These are phyloP conservation scores for Ruellia speciosa DNA, from an alignment of 305 asterid species.

Conservation along the genomic window DNA sequence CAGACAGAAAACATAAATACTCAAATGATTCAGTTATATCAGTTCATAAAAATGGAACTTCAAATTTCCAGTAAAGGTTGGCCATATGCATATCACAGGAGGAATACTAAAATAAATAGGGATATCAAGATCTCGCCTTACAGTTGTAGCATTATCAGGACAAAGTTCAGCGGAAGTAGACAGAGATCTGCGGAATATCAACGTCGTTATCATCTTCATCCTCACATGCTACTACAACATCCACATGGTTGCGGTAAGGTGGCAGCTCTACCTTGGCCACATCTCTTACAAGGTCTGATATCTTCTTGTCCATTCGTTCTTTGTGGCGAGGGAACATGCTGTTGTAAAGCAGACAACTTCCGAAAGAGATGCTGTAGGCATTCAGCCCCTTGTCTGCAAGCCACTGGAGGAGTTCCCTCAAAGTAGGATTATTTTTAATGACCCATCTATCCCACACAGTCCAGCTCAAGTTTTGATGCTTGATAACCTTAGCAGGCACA, in stretches of 20 bases:
- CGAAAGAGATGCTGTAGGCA: constrained; percentile 82
- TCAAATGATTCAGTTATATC: too few relatives aligned
- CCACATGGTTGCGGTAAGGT: constrained; percentile 59
- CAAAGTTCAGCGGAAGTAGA: constrained; percentile 51
- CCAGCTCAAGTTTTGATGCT: constrained; percentile 81
- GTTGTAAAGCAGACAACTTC: constrained; percentile 75
- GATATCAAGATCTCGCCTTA: constrained; percentile 13
- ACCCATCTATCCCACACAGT: constrained; percentile 94
- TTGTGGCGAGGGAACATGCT: constrained; percentile 84
- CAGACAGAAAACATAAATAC: too few relatives aligned
- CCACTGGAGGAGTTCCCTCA: constrained; percentile 72
- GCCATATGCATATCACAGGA: neutral
- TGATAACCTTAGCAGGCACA: constrained; percentile 60
- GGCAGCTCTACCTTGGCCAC: constrained; percentile 79
- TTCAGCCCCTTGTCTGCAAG: constrained; percentile 65
- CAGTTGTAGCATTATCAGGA: neutral
- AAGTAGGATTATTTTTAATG: constrained; percentile 51
- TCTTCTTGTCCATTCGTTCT: constrained; percentile 74
- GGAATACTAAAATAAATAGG: neutral
- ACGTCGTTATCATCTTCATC: constrained; percentile 82
- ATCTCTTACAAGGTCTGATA: constrained; percentile 61
- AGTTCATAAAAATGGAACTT: too few relatives aligned
- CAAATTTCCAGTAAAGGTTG: too few relatives aligned
- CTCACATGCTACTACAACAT: constrained; percentile 81
- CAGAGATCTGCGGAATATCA: constrained; percentile 73